A percentile compares a stretch with the other conserved stretches of the same genome.
Evolutionary conservation across 306 rosid species (phyloP).

Genomic region (Echinosophora koreensis): DNA sequence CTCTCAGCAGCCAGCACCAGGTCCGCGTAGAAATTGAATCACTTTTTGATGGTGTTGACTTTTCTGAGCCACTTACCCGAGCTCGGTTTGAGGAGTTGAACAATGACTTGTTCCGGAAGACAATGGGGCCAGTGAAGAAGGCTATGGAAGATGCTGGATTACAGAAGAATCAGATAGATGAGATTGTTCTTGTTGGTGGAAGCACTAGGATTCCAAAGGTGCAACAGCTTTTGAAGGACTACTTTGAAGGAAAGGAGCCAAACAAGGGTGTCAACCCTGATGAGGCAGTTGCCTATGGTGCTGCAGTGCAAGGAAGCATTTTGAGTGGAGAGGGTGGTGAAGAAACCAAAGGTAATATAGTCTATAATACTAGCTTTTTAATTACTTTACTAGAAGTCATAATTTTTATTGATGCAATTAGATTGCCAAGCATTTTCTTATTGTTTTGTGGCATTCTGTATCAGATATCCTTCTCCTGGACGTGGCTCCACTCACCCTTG

Average conservation of each 20-base stretch:
- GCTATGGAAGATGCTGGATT: constrained; percentile 99
- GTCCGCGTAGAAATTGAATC: constrained; percentile 98
- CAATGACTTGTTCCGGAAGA: constrained; percentile 96
- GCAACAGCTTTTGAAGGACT: constrained; percentile 91
- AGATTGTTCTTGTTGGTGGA: constrained; percentile 97
- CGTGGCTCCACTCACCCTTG: constrained; percentile 98
- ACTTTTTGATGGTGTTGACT: constrained; percentile 87
- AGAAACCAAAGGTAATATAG: constrained; percentile 84
- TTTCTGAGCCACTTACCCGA: constrained; percentile 91
- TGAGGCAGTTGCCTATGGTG: constrained; percentile 98
- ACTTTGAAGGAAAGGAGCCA: constrained; percentile 96
- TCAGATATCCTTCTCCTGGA: constrained; percentile 98
- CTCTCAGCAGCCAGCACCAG: constrained; percentile 99
- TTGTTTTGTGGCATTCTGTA: neutral
- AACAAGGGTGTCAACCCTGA: constrained; percentile 99
- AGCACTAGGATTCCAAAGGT: constrained; percentile 98
- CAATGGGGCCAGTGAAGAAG: constrained; percentile 99
- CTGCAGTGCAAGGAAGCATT: constrained; percentile 98
- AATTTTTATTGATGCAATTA: neutral
- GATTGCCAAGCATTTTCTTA: neutral
- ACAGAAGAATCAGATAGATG: constrained; percentile 89
- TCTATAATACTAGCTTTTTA: neutral
- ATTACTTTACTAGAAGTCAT: neutral
- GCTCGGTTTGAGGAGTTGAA: constrained; percentile 97
- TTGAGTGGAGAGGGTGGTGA: constrained; percentile 99